Conservation (phyloP, 2,329 filamentous ascomycete genomes). For the Epichloe gansuensis region DNA sequence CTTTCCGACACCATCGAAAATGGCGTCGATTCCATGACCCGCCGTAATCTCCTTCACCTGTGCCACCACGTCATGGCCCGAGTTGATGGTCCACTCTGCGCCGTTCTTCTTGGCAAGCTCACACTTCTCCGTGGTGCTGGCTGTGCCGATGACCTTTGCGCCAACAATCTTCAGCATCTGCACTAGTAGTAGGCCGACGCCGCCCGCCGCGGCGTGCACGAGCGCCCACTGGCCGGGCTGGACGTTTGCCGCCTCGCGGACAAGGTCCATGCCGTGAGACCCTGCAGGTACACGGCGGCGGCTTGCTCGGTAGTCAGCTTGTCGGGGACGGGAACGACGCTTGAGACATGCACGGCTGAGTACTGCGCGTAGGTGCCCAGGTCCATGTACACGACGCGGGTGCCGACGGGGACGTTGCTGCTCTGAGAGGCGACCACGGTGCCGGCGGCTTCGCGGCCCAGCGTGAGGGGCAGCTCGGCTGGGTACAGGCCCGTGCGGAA, state of each 20-base stretch:
- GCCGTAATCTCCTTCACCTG: constrained; percentile 58
- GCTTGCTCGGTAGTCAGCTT: constrained; percentile 48
- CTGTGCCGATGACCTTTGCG: constrained; percentile 69
- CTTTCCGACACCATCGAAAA: constrained; percentile 81
- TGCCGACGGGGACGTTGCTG: constrained; percentile 49
- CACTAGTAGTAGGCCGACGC: constrained; percentile 62
- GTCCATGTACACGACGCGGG: constrained; percentile 59
- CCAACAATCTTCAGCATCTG: constrained; percentile 64
- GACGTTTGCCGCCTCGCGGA: constrained; percentile 65
- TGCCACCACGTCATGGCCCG: constrained; percentile 44
- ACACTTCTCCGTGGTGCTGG: constrained; percentile 60
- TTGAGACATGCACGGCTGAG: constrained; percentile 38
- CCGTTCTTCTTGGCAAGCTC: constrained; percentile 57
- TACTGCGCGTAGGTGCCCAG: constrained; percentile 44
- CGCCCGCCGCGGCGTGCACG: constrained; percentile 76
- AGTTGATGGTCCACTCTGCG: constrained; percentile 62
- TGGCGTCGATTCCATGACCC: constrained; percentile 59
- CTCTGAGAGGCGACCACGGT: constrained; percentile 51
- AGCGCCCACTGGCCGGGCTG: constrained; percentile 70
- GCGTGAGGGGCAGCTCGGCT: constrained; percentile 58
- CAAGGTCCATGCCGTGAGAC: constrained; percentile 66
- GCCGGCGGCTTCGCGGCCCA: constrained; percentile 71
- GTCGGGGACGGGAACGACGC: constrained; percentile 51
- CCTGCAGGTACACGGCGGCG: constrained; percentile 64
- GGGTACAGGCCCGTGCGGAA: constrained; percentile 77